Percentiles rank a stretch among this genome's conserved stretches.
Evolutionary conservation across 2,329 filamentous ascomycete genomes (phyloP).

Genomic region (Diplodia scrobiculata): DNA sequence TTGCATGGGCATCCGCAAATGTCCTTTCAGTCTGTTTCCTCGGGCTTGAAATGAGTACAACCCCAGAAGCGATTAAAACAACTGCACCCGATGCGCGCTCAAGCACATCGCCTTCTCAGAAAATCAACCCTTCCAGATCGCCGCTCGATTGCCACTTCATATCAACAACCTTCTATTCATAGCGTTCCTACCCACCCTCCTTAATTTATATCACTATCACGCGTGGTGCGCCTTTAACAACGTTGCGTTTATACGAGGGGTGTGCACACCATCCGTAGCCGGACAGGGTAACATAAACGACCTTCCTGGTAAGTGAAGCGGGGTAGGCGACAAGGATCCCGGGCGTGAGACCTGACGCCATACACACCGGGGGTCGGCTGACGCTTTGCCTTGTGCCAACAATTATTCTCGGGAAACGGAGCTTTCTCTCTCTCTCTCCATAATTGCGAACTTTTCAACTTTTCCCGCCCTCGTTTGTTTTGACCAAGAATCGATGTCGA

Average conservation of each 20-base stretch:
- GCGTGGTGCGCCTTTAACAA: neutral
- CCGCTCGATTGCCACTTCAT: neutral
- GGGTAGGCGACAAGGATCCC: slow-evolving; percentile 4
- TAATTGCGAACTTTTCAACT: neutral
- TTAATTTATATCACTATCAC: neutral
- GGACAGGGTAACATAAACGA: neutral
- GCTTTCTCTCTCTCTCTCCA: neutral
- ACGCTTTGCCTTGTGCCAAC: neutral
- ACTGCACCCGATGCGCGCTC: neutral
- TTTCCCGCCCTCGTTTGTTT: neutral
- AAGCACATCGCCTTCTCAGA: neutral
- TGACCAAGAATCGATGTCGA: too few species aligned
- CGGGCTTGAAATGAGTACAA: too few species aligned
- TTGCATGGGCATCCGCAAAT: neutral
- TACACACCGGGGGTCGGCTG: slow-evolving; percentile 3
- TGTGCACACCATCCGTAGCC: neutral
- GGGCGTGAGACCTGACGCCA: neutral
- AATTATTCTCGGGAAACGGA: neutral
- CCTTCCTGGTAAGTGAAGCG: slow-evolving; percentile 1
- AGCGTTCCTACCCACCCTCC: neutral
- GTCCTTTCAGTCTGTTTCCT: neutral
- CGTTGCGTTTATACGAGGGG: neutral
- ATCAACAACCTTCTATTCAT: neutral
- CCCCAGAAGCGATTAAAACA: neutral
- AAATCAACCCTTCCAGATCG: neutral